Evolutionary conservation across 2,329 filamentous ascomycete genomes (phyloP), one percentile per base, ranked within the genome.

Genomic region (Xenosphaeropsis pyriputrescens): DNA sequence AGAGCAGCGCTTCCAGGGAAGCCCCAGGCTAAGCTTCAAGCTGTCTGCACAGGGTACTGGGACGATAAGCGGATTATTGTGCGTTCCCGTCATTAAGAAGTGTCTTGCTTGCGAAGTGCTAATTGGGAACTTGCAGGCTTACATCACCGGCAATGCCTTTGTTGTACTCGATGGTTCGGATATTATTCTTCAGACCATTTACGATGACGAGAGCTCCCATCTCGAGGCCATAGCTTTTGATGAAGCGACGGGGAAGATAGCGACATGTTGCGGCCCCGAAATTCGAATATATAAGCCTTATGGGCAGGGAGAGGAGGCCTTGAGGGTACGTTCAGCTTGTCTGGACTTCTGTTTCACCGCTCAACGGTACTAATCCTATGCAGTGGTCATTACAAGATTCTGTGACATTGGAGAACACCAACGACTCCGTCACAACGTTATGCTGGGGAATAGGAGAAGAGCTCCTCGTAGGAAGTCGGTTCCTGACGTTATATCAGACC

Each of bases 391-490:
- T 79, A 39, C 75, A 85, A 60, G 67, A 72, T 38, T 67, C 65
- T 44, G 72, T 85, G 39, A 58, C 65, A 4, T 52, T 63, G 46
- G 48, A 56, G 6, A 60, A 63, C 46, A 59, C 68, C 31, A 56
- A 63, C 32, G 38, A 42, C n/a, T 34, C 18, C 31, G 59, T 71
- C 42, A 62, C 62, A 41, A 75, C 68, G 36, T 61, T 98, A 36
- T 95, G 88, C 12, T 98, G 91, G 91, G 89, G 89, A 29, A 71
- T 75, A 46, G 69, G 78, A 19, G 80, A 89, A 43, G 93, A 98
- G 62, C 70, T 96, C 6, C 69, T 98, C 6, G 70, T 89, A 7
- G 86, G 81, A 2, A 78, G 81, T 42, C 68, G 64, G 9, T 70
- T 65, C 29, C 67, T 96, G 41, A 74, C 72, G 22, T 69, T 96